Percentiles rank a stretch among this genome's conserved stretches.
These are phyloP conservation scores for Annulohypoxylon moriforme DNA, from an alignment of 495 filamentous ascomycete species.

Conservation along the genomic window DNA sequence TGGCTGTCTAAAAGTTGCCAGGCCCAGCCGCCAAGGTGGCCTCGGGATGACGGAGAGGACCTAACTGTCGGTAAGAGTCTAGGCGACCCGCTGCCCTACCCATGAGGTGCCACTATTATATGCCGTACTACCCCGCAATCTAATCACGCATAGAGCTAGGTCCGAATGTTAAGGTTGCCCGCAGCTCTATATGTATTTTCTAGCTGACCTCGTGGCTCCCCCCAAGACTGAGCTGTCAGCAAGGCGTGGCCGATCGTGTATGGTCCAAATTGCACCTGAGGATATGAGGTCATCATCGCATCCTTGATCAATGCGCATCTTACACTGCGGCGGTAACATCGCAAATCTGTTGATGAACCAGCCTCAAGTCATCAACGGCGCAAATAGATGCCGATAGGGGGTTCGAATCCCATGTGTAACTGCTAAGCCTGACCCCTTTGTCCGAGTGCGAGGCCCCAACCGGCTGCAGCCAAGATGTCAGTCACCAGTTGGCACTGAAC, in stretches of 20 bases:
- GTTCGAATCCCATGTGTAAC: constrained; percentile 1
- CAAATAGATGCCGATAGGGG: constrained; percentile 1
- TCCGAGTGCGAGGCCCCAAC: constrained; percentile 11
- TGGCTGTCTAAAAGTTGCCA: neutral
- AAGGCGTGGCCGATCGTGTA: constrained; percentile 31
- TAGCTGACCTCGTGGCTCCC: constrained; percentile 41
- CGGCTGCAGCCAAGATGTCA: constrained; percentile 27
- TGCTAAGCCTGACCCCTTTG: constrained; percentile 11
- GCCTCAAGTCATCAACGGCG: constrained; percentile 10
- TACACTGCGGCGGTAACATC: constrained; percentile 4
- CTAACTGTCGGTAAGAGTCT: constrained; percentile 41
- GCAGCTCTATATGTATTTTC: constrained; percentile 29
- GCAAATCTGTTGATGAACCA: constrained; percentile 18
- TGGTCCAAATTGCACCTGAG: constrained; percentile 28
- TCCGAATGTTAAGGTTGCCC: constrained; percentile 29
- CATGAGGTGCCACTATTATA: constrained; percentile 31
- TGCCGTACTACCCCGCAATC: constrained; percentile 47
- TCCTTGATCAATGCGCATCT: constrained; percentile 21
- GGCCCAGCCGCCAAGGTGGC: constrained; percentile 19
- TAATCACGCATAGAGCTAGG: constrained; percentile 34
- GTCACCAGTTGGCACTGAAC: constrained; percentile 9
- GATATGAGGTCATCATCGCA: constrained; percentile 38
- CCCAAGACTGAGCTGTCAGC: constrained; percentile 35
- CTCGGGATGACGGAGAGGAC: constrained; percentile 41
- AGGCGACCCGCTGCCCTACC: constrained; percentile 18